These are phyloP conservation scores for Penicillium sp. DNA, from an alignment of 2,329 filamentous ascomycete species.

Conservation along the genomic window DNA sequence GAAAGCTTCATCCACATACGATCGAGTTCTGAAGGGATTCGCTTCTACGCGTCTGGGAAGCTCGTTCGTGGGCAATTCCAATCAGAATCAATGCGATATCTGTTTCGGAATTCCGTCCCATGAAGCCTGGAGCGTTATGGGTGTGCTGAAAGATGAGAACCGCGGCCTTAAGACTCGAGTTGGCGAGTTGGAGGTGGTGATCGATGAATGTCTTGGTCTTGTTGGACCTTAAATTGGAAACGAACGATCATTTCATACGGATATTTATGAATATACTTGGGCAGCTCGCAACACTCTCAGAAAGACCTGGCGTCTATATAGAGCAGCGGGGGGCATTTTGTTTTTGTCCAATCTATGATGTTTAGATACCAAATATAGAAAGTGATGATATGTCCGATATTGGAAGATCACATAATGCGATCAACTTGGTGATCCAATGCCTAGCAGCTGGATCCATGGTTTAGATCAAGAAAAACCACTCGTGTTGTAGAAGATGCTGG, in stretches of 20 bases:
- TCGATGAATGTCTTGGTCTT: constrained; percentile 59
- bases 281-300: constrained; percentile 5
- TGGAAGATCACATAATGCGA: neutral
- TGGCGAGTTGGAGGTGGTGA: constrained; percentile 53
- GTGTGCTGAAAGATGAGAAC: constrained; percentile 57
- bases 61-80: constrained; percentile 28
- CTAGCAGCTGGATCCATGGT: too few relatives aligned
- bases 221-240: constrained; percentile 38
- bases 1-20: constrained; percentile 37
- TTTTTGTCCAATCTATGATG: neutral
- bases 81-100: constrained; percentile 37
- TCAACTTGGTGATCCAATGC: too few relatives aligned
- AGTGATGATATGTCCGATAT: neutral
- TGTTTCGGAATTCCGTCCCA: constrained; percentile 42
- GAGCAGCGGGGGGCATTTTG: constrained; percentile 4
- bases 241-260: neutral
- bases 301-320: constrained; percentile 14
- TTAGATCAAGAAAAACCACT: neutral
- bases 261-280: constrained; percentile 1
- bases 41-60: constrained; percentile 34
- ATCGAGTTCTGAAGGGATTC: constrained; percentile 46
- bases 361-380: neutral
- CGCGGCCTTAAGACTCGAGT: constrained; percentile 53
- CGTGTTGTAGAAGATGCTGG: neutral
- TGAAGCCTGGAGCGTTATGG: constrained; percentile 56